Evolutionary conservation across 176 grass and related monocot genomes (phyloP).

Genomic region (Tuctoria greenei): DNA sequence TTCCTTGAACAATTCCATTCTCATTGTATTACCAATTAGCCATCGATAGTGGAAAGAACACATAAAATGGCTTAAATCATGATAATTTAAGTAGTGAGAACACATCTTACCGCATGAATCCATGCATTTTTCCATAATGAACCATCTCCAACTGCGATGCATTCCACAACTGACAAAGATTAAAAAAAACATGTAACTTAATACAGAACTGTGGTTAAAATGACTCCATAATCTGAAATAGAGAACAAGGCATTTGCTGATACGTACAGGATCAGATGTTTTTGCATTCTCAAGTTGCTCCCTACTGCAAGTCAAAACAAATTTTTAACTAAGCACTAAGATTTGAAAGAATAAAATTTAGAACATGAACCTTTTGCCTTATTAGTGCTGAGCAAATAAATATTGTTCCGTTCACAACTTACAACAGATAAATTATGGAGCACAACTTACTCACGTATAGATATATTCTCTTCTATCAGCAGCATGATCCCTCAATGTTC

Average conservation of each 20-base stretch:
- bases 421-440: not conserved
- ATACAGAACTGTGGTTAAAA: slow-evolving; percentile 10
- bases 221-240: slow-evolving; percentile 22
- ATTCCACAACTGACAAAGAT: slow-evolving; percentile 82
- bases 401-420: not conserved
- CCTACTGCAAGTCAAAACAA: slow-evolving; percentile 51
- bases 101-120: slow-evolving; percentile 83
- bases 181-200: slow-evolving; percentile 1
- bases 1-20: slow-evolving; percentile 35
- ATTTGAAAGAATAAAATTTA: not conserved
- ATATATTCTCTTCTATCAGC: slow-evolving; percentile 79
- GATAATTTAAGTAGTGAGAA: not conserved
- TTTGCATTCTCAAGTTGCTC: slow-evolving; percentile 89
- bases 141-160: slow-evolving; percentile 96
- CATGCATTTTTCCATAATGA: slow-evolving; percentile 90
- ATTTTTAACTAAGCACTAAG: slow-evolving; percentile 25
- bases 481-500: slow-evolving; percentile 72
- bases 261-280: slow-evolving; percentile 82
- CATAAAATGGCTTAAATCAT: not conserved
- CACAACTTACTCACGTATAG: slow-evolving; percentile 60
- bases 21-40: not conserved
- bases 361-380: not conserved
- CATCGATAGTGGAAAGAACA: not conserved
- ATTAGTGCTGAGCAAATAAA: not conserved
- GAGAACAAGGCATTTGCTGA: slow-evolving; percentile 1